phyloP scores from a whole-genome alignment of 1,139 yeast genomes.

The Protomyces lactucae-debilis region DNA sequence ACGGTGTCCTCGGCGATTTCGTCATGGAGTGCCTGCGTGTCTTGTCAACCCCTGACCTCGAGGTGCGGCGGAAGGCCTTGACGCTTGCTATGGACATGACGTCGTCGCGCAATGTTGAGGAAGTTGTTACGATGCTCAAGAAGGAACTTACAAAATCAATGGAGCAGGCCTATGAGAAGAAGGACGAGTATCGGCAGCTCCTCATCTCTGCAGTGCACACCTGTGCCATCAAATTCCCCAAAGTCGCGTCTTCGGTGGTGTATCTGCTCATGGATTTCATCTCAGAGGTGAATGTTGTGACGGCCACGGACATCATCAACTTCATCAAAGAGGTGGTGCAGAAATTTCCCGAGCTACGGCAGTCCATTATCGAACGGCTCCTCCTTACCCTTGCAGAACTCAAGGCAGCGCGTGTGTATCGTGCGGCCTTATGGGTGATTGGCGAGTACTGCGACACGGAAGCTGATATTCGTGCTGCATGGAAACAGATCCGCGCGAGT shows the following conservation, averaged over 20 bases:
- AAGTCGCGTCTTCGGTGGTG: constrained; percentile 87
- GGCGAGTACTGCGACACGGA: constrained; percentile 83
- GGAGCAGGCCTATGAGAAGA: constrained; percentile 47
- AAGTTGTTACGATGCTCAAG: constrained; percentile 82
- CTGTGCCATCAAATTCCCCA: constrained; percentile 81
- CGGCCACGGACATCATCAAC: constrained; percentile 84
- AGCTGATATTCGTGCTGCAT: constrained; percentile 69
- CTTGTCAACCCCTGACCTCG: constrained; percentile 79
- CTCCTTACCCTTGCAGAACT: constrained; percentile 59
- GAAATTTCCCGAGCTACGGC: constrained; percentile 77
- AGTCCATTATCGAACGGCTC: constrained; percentile 60
- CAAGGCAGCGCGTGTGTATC: constrained; percentile 82
- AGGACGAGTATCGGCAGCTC: constrained; percentile 80
- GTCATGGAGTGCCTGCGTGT: constrained; percentile 83
- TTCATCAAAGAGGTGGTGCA: constrained; percentile 93
- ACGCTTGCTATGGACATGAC: constrained; percentile 75
- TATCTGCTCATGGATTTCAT: constrained; percentile 82
- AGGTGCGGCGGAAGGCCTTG: constrained; percentile 82
- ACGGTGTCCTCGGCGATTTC: constrained; percentile 80
- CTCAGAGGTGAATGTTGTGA: constrained; percentile 71
- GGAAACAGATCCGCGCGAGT: constrained; percentile 79
- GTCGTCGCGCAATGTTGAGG: constrained; percentile 86
- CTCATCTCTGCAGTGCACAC: constrained; percentile 84
- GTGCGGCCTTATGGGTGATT: constrained; percentile 92
- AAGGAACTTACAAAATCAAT: constrained; percentile 80